Conservation (phyloP, 225 moss, liverwort and hornwort genomes). For the Takakia lepidozioides region DNA sequence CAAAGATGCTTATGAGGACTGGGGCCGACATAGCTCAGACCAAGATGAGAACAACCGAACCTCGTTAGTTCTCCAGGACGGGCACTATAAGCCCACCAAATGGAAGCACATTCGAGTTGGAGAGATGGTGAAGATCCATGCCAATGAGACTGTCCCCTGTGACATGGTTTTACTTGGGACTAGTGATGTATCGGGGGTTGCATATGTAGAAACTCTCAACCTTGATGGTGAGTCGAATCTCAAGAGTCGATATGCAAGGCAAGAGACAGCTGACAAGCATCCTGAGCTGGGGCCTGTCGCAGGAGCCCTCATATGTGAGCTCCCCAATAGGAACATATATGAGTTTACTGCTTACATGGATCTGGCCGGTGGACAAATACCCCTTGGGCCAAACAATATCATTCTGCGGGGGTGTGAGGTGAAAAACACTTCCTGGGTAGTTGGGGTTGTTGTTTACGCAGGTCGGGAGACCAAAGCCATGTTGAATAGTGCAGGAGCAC, state of each 20-base stretch:
- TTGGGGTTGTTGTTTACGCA: conserved; percentile 88
- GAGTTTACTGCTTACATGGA: conserved; percentile 85
- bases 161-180: conserved; percentile 67
- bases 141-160: conserved; percentile 70
- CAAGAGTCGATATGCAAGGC: conserved; percentile 78
- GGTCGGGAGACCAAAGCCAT: conserved; percentile 84
- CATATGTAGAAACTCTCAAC: conserved; percentile 82
- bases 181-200: conserved; percentile 68
- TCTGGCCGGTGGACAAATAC: conserved; percentile 41
- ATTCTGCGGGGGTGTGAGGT: conserved; percentile 77
- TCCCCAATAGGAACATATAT: conserved; percentile 83
- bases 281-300: conserved; percentile 32
- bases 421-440: conserved; percentile 81
- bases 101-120: conserved; percentile 79
- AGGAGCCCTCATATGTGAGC: conserved; percentile 69
- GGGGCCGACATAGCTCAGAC: conserved; percentile 64
- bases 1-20: conserved; percentile 91
- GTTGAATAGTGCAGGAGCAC: conserved; percentile 83
- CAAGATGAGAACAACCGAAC: conserved; percentile 66
- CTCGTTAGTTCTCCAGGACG: conserved; percentile 43
- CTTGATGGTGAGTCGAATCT: conserved; percentile 91
- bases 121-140: conserved; percentile 70
- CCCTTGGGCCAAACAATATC: conserved; percentile 72
- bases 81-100: conserved; percentile 47
- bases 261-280: conserved; percentile 30